phyloP scores from a whole-genome alignment of 441 rosid species.

The Biscutella laevigata region DNA sequence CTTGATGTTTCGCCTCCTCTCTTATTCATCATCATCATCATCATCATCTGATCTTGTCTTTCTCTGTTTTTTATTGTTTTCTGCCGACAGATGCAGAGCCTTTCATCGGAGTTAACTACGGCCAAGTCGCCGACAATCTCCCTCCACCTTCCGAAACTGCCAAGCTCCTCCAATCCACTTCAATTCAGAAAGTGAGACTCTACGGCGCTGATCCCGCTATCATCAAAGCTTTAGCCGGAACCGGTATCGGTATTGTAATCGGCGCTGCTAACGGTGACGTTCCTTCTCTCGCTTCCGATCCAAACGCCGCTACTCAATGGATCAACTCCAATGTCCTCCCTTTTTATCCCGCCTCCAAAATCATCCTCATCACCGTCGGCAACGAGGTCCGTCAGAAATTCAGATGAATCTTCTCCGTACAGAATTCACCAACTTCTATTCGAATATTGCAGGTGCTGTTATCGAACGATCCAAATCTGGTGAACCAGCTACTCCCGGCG shows the following conservation, averaged over 20 bases:
- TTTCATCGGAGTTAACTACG: conserved; percentile 81
- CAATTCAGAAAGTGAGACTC: conserved; percentile 62
- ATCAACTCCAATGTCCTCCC: conserved; percentile 65
- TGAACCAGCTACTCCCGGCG: conserved; percentile 71
- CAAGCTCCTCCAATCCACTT: conserved; percentile 64
- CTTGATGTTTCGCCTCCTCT: not conserved
- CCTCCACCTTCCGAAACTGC: conserved; percentile 73
- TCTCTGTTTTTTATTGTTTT: not conserved
- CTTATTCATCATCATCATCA: not conserved
- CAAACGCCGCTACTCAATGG: conserved; percentile 76
- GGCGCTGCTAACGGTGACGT: conserved; percentile 79
- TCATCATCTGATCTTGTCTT: not conserved
- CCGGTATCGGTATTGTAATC: conserved; percentile 69
- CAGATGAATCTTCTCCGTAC: not conserved
- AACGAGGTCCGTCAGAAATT: conserved; percentile 55
- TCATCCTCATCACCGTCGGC: conserved; percentile 72
- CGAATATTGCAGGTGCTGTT: conserved; percentile 38
- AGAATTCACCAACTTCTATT: not conserved
- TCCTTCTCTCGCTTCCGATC: conserved; percentile 66
- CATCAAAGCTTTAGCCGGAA: conserved; percentile 65
- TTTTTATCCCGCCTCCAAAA: conserved; percentile 69
- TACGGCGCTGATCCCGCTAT: conserved; percentile 81
- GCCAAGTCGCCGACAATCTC: conserved; percentile 82
- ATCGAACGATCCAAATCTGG: conserved; percentile 55
- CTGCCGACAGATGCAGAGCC: conserved; percentile 51